These are phyloP conservation scores for Akebia trifoliata DNA, from an alignment of 164 flowering plant genomes.

Conservation along the genomic window DNA sequence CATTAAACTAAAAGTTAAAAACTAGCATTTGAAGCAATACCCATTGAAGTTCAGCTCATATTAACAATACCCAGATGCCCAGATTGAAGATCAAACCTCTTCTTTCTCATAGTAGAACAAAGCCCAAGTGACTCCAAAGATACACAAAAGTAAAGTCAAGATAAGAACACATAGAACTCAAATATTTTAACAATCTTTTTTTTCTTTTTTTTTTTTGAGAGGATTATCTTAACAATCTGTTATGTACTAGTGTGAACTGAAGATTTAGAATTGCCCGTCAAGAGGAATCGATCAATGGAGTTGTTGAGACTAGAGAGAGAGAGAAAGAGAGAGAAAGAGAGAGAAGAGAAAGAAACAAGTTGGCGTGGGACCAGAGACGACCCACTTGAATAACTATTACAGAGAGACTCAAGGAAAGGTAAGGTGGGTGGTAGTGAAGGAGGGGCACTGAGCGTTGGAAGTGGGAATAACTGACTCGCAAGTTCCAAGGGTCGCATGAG, in stretches of 20 bases:
- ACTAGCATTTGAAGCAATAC: slow-evolving; percentile 25
- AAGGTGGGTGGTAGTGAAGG: background rate
- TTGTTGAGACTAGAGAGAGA: background rate
- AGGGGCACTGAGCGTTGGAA: too few relatives aligned
- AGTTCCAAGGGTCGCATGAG: slow-evolving; percentile 8
- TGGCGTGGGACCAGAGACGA: slow-evolving; percentile 21
- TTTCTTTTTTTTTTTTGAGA: background rate
- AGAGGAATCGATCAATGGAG: slow-evolving; percentile 11
- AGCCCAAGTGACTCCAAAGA: slow-evolving; percentile 13
- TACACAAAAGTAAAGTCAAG: background rate
- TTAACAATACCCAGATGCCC: slow-evolving; percentile 26
- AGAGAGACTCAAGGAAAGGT: slow-evolving; percentile 1
- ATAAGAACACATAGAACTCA: background rate
- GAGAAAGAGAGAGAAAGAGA: background rate
- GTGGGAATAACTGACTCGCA: slow-evolving; percentile 7
- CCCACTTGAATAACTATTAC: slow-evolving; percentile 10
- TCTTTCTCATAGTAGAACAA: slow-evolving; percentile 6
- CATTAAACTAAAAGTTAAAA: slow-evolving; percentile 16
- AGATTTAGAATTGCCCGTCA: slow-evolving; percentile 1
- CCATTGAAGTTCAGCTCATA: slow-evolving; percentile 15
- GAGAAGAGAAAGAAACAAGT: background rate
- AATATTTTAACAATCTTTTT: background rate
- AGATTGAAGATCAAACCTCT: slow-evolving; percentile 11
- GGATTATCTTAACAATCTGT: background rate
- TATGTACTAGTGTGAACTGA: background rate